These are phyloP conservation scores for Juncus inflexus DNA, from an alignment of 176 grass and related monocot species.

Conservation along the genomic window DNA sequence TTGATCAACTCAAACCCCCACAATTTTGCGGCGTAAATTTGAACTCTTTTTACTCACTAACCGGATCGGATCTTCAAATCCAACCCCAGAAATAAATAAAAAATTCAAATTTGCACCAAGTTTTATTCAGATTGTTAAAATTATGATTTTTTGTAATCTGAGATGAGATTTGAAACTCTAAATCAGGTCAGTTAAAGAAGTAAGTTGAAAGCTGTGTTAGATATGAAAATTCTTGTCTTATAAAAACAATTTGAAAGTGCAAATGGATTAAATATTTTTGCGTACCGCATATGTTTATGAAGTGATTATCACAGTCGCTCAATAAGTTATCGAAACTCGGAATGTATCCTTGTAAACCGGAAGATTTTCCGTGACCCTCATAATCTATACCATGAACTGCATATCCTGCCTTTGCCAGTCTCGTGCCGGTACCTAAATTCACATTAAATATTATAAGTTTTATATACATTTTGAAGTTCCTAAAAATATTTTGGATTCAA, in stretches of 20 bases:
- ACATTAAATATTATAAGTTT: slow-evolving; percentile 15
- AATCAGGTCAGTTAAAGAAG: no score
- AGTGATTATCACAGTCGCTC: slow-evolving; percentile 42
- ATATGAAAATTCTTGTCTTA: background rate
- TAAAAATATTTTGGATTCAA: background rate
- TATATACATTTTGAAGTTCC: background rate
- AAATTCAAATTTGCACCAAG: background rate
- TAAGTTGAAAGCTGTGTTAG: no score
- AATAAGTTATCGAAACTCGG: slow-evolving; percentile 40
- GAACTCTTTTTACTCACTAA: background rate
- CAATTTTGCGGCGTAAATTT: background rate
- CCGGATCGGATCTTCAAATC: background rate
- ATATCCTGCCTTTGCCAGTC: slow-evolving; percentile 54
- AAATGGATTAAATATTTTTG: background rate
- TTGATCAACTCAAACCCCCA: background rate
- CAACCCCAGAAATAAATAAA: no score
- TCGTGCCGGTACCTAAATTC: slow-evolving; percentile 40
- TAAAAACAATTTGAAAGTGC: background rate
- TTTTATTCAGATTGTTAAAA: background rate
- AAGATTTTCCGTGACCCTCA: slow-evolving; percentile 70
- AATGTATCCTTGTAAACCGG: slow-evolving; percentile 65
- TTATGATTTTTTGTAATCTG: no score
- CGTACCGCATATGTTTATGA: slow-evolving; percentile 51
- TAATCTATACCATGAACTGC: slow-evolving; percentile 66
- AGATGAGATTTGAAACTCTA: no score